Evolutionary conservation across 2,329 filamentous ascomycete genomes (phyloP).

Genomic region (Neofusicoccum kwambonambiense): DNA sequence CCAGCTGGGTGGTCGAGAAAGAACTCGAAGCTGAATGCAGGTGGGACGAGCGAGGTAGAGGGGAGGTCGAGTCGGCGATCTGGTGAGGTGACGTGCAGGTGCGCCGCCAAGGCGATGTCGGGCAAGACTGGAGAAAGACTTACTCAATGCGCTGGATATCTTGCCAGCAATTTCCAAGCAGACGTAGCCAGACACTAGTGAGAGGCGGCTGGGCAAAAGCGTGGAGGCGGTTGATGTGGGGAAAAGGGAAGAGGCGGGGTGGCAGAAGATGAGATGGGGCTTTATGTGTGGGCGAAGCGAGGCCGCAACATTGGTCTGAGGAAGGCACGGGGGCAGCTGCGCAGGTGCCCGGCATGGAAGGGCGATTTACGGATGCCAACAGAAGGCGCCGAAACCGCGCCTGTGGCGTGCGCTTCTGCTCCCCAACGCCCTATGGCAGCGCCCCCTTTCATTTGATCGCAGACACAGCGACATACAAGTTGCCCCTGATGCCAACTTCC

Average conservation of each 20-base stretch:
- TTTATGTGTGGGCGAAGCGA: neutral
- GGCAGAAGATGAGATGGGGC: neutral
- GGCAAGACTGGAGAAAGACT: too few species aligned
- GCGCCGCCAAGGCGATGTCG: neutral
- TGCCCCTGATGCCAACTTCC: too few species aligned
- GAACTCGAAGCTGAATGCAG: neutral
- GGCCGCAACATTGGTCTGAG: neutral
- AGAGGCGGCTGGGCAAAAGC: too few species aligned
- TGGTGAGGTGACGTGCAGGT: too few species aligned
- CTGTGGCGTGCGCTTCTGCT: too few species aligned
- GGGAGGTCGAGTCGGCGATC: too few species aligned
- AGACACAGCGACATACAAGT: too few species aligned
- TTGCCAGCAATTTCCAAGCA: neutral
- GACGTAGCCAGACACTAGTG: neutral
- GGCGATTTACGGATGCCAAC: neutral
- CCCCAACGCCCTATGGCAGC: too few species aligned
- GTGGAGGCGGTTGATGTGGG: neutral
- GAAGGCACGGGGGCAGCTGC: neutral
- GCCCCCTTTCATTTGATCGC: too few species aligned
- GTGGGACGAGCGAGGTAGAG: neutral
- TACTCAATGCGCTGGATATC: too few species aligned
- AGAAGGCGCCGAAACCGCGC: too few species aligned
- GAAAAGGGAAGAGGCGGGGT: neutral
- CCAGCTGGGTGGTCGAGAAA: neutral
- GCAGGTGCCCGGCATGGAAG: neutral